A percentile compares a stretch with the other conserved stretches of the same genome.
Evolutionary conservation across 495 filamentous ascomycete genomes (phyloP).

Genomic region (Hypoxylon subgilvum): DNA sequence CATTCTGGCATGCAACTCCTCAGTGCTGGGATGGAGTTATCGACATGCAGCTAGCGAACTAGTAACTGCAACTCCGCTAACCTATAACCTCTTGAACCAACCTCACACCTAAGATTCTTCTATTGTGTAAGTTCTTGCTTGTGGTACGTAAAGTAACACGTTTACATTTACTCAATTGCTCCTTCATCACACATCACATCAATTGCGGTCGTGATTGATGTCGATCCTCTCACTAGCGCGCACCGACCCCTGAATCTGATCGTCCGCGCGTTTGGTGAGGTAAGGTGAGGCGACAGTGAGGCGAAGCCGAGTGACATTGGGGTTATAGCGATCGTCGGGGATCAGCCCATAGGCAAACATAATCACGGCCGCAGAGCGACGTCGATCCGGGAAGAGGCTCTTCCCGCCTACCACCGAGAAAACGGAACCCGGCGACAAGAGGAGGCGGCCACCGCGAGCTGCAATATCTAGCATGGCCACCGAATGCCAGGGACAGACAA

Average conservation of each 20-base stretch:
- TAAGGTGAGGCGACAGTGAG: slow-evolving; percentile 15
- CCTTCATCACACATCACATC: neutral
- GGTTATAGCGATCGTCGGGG: slow-evolving; percentile 24
- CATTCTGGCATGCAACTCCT: slow-evolving; percentile 22
- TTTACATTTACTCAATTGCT: too few relatives aligned
- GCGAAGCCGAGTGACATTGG: slow-evolving; percentile 14
- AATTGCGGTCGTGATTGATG: slow-evolving; percentile 20
- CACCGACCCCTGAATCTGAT: slow-evolving; percentile 6
- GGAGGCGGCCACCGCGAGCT: slow-evolving; percentile 7
- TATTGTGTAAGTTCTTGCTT: slow-evolving; percentile 1
- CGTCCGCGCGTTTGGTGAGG: slow-evolving; percentile 22
- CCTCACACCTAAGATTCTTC: too few relatives aligned
- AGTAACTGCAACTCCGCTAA: too few relatives aligned
- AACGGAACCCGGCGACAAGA: slow-evolving; percentile 14
- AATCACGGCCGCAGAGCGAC: slow-evolving; percentile 2
- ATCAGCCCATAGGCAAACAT: slow-evolving; percentile 8
- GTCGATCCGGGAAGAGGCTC: slow-evolving; percentile 2
- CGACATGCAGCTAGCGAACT: too few relatives aligned
- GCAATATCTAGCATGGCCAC: neutral
- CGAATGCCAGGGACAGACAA: neutral
- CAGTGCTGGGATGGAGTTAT: too few relatives aligned
- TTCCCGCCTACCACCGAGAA: slow-evolving; percentile 10
- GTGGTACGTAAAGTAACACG: too few relatives aligned
- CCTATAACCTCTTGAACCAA: too few relatives aligned
- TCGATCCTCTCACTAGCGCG: slow-evolving; percentile 16